Conservation (phyloP, 1,139 yeast genomes). For the Diutina sp. region DNA sequence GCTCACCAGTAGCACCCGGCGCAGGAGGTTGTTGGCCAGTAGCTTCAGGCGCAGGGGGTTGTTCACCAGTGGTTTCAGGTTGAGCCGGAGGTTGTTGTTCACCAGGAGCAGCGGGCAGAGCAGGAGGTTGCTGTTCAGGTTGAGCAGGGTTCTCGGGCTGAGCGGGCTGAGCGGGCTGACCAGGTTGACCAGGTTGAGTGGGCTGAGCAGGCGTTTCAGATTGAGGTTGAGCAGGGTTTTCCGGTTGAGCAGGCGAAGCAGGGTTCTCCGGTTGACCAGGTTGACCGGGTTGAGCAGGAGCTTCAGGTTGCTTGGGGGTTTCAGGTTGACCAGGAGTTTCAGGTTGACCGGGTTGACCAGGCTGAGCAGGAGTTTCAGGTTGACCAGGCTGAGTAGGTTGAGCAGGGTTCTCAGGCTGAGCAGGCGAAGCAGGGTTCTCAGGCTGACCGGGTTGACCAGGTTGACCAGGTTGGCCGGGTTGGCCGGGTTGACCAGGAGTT, state of each 20-base stretch:
- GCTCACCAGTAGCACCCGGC: background rate
- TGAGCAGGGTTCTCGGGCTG: background rate
- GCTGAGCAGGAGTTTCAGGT: background rate
- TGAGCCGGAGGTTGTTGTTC: background rate
- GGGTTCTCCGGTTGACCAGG: background rate
- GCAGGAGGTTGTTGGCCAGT: background rate
- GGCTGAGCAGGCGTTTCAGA: background rate
- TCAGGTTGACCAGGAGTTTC: background rate
- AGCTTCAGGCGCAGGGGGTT: background rate
- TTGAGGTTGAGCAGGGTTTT: background rate
- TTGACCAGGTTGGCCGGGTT: too few relatives aligned
- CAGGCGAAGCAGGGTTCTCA: background rate
- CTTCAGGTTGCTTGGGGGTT: background rate
- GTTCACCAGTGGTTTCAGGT: background rate
- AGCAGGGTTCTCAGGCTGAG: background rate
- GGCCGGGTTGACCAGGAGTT: background rate
- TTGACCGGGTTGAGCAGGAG: background rate
- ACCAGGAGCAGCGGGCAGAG: background rate
- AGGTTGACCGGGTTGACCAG: background rate
- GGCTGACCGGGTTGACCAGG: background rate
- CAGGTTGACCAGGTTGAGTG: background rate
- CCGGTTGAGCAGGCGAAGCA: background rate
- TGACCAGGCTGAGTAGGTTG: background rate
- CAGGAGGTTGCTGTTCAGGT: background rate
- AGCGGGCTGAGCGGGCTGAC: background rate